These are phyloP conservation scores for Saccharomyces hybrid DNA, from an alignment of 1,139 yeast genomes.

Conservation along the genomic window DNA sequence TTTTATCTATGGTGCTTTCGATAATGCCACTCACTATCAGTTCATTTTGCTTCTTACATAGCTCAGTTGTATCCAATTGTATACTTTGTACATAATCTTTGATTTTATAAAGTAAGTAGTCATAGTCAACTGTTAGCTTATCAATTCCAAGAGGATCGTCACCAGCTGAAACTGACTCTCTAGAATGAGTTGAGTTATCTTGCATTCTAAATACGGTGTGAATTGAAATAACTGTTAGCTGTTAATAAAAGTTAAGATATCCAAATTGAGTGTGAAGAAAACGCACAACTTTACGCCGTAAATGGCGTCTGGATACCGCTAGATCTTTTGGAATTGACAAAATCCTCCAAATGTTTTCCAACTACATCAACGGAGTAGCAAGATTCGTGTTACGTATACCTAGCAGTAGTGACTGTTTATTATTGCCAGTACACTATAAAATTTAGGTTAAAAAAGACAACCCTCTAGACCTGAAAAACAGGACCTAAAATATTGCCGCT, in stretches of 20 bases:
- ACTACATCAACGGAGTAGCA: no score
- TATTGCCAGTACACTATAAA: neutral
- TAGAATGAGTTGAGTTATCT: neutral
- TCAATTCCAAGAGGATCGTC: conserved; percentile 60
- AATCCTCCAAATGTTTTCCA: neutral
- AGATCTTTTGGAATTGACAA: neutral
- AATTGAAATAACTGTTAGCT: neutral
- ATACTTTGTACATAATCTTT: conserved; percentile 43
- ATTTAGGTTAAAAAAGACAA: neutral
- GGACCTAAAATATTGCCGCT: neutral
- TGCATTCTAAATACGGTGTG: neutral
- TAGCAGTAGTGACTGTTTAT: neutral
- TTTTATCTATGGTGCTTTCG: conserved; percentile 36
- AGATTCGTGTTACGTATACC: no score
- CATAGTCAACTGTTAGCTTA: conserved; percentile 52
- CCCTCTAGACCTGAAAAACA: neutral
- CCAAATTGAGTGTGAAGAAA: neutral
- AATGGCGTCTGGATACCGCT: no score
- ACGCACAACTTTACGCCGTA: neutral
- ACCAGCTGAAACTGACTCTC: conserved; percentile 15
- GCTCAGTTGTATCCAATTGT: conserved; percentile 34
- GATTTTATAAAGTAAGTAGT: conserved; percentile 54
- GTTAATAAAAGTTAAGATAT: neutral
- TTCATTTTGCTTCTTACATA: conserved; percentile 30
- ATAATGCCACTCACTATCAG: conserved; percentile 33